Percentiles rank a stretch among this genome's conserved stretches.
phyloP scores from a whole-genome alignment of 2,329 filamentous ascomycete species.

The Paecilomyces formosus region DNA sequence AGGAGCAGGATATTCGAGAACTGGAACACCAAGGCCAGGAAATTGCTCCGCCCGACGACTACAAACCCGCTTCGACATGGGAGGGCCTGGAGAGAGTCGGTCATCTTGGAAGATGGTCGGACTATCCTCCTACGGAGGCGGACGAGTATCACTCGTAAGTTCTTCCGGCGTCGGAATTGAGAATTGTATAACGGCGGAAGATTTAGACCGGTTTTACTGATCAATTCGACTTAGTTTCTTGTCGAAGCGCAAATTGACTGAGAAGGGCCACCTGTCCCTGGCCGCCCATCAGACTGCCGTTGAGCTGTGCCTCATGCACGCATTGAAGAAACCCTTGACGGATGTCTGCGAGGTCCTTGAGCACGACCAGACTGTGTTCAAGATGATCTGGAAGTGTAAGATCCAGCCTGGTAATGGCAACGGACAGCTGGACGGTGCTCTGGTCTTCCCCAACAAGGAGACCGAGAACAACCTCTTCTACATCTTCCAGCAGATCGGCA shows the following conservation, averaged over 20 bases:
- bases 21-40: conserved; percentile 2
- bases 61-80: conserved; percentile 43
- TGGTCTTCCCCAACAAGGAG: conserved; percentile 25
- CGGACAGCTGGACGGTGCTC: conserved; percentile 14
- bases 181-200: not conserved
- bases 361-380: conserved; percentile 21
- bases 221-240: conserved; percentile 22
- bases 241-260: conserved; percentile 24
- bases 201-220: not conserved
- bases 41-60: conserved; percentile 19
- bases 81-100: conserved; percentile 50
- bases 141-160: conserved; percentile 39
- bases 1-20: not conserved
- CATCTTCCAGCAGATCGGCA: conserved; percentile 28
- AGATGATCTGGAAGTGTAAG: conserved; percentile 24
- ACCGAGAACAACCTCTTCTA: conserved; percentile 24
- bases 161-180: not conserved
- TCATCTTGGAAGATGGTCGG: conserved; percentile 34
- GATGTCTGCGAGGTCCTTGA: conserved; percentile 26
- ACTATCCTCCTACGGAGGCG: conserved; percentile 25
- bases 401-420: conserved; percentile 16
- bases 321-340: conserved; percentile 31
- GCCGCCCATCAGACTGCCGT: conserved; percentile 50
- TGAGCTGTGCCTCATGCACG: conserved; percentile 46
- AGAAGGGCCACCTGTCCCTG: conserved; percentile 27